Evolutionary conservation across 2,329 filamentous ascomycete genomes (phyloP).

Genomic region (Neonectria neomacrospora): DNA sequence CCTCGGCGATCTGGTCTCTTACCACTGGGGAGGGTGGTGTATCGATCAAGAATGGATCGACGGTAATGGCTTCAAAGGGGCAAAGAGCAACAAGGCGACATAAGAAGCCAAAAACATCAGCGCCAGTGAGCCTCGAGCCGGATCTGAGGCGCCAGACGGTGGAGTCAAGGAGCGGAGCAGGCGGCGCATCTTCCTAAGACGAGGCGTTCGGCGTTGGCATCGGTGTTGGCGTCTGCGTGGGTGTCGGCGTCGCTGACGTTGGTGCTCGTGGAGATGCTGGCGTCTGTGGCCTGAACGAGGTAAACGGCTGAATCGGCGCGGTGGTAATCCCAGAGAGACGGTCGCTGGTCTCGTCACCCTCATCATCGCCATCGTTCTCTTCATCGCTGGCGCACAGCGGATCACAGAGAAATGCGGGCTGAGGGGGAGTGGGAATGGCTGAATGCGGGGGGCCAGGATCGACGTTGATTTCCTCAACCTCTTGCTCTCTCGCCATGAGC

Average conservation of each 20-base stretch:
- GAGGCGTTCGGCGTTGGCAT: not conserved
- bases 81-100: not conserved
- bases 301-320: not conserved
- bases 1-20: not conserved
- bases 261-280: not conserved
- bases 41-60: not conserved
- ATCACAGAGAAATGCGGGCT: not conserved
- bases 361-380: not conserved
- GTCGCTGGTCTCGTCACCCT: not conserved
- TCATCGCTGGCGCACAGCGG: not conserved
- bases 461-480: not conserved
- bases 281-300: not conserved
- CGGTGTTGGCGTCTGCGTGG: not conserved
- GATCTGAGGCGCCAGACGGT: not conserved
- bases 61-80: not conserved
- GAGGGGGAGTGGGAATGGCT: not conserved
- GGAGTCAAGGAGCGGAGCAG: not conserved
- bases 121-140: not conserved
- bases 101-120: not conserved
- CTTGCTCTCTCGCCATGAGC: not conserved
- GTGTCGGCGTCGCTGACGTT: not conserved
- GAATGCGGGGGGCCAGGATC: not conserved
- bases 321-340: not conserved
- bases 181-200: not conserved
- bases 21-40: not conserved